These are phyloP conservation scores for Pycnococcus provasolii DNA, from an alignment of 139 green algal genomes.

Conservation along the genomic window DNA sequence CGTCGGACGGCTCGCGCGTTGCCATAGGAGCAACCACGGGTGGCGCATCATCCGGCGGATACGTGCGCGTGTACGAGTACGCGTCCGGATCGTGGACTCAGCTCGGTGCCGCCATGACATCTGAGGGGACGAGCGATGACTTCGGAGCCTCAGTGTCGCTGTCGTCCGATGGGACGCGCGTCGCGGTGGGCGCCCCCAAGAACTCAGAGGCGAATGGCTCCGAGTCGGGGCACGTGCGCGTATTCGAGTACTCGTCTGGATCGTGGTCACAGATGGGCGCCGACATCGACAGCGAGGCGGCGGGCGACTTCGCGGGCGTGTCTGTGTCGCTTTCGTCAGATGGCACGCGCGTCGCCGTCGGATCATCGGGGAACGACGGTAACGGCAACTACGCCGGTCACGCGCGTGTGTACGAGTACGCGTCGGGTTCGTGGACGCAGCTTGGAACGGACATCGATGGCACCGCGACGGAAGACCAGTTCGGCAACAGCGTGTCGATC, in stretches of 20 bases:
- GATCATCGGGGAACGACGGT: not conserved
- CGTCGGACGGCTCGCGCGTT: not conserved
- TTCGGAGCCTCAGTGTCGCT: not conserved
- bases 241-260: not conserved
- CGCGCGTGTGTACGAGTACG: not conserved
- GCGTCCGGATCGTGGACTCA: not conserved
- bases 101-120: not conserved
- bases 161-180: not conserved
- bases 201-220: not conserved
- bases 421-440: not conserved
- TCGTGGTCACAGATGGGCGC: not conserved
- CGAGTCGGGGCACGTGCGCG: slow-evolving; percentile 4
- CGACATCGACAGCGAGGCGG: slow-evolving; percentile 1
- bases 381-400: not conserved
- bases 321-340: not conserved
- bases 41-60: not conserved
- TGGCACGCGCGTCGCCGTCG: not conserved
- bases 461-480: not conserved
- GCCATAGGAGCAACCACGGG: not conserved
- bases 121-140: not conserved
- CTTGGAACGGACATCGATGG: not conserved
- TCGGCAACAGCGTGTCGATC: not conserved
- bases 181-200: not conserved
- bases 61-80: slow-evolving; percentile 6
- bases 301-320: not conserved